phyloP scores from a whole-genome alignment of 1,284 basidiomycete genomes.

The Athelia sp. region DNA sequence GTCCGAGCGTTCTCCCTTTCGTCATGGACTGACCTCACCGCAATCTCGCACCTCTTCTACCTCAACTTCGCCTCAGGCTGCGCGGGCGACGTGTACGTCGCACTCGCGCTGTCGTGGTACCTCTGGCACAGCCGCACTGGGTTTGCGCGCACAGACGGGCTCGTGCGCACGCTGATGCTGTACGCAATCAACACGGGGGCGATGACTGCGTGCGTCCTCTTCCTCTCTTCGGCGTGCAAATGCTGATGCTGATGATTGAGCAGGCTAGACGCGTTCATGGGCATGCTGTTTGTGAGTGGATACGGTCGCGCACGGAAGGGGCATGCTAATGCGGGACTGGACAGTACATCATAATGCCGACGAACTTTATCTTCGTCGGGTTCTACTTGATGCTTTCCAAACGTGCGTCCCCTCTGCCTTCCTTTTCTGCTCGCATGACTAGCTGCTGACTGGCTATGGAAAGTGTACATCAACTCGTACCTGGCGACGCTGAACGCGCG shows the following conservation, averaged over 20 bases:
- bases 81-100: constrained; percentile 37
- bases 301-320: background rate
- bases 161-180: constrained; percentile 36
- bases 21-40: background rate
- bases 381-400: constrained; percentile 49
- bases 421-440: background rate
- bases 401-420: constrained; percentile 29
- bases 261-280: background rate
- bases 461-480: constrained; percentile 51
- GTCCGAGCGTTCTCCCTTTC: background rate
- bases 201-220: constrained; percentile 48
- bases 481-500: constrained; percentile 41
- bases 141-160: constrained; percentile 36
- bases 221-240: background rate
- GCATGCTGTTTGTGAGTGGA: background rate
- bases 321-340: background rate
- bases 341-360: constrained; percentile 41
- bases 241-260: no score
- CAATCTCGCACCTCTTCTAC: constrained; percentile 27
- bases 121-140: constrained; percentile 37
- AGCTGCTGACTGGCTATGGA: background rate
- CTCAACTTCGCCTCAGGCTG: constrained; percentile 36
- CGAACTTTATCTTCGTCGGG: constrained; percentile 43
- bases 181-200: constrained; percentile 40
- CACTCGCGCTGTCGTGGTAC: constrained; percentile 35